Percentiles rank a stretch among this genome's conserved stretches.
phyloP scores from a whole-genome alignment of 78 protist genomes.

The Bodo saltans region DNA sequence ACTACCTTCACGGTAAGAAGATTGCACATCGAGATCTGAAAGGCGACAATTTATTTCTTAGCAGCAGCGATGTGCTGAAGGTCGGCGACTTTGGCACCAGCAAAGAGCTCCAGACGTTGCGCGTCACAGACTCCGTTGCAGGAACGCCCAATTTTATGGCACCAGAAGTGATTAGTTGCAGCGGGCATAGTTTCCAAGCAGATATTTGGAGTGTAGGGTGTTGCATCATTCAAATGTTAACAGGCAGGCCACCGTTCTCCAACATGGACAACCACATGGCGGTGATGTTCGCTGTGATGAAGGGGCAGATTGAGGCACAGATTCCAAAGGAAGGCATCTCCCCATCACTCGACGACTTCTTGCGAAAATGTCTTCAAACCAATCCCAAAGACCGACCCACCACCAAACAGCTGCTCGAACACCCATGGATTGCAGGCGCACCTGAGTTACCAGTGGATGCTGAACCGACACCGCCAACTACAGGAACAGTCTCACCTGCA shows the following conservation, averaged over 20 bases:
- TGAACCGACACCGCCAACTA: too few species aligned
- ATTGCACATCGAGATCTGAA: slow-evolving; percentile 95
- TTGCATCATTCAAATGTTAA: slow-evolving; percentile 94
- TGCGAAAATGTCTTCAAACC: background rate
- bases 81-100: background rate
- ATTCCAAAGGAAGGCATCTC: background rate
- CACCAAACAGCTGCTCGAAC: background rate
- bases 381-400: background rate
- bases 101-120: background rate
- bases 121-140: background rate
- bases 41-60: slow-evolving; percentile 88
- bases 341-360: background rate
- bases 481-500: too few species aligned
- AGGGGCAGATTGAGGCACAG: background rate
- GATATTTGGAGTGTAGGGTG: slow-evolving; percentile 99
- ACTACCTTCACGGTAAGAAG: slow-evolving; percentile 79
- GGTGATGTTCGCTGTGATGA: background rate
- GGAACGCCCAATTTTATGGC: slow-evolving; percentile 93
- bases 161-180: slow-evolving; percentile 88
- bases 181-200: slow-evolving; percentile 58
- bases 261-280: background rate
- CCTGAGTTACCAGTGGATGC: too few species aligned
- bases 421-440: slow-evolving; percentile 6
- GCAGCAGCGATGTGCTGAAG: slow-evolving; percentile 57
- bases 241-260: slow-evolving; percentile 87